Evolutionary conservation across 2,329 filamentous ascomycete genomes (phyloP), one percentile per base, ranked within the genome.

Genomic region (Colletotrichum theobromicola): DNA sequence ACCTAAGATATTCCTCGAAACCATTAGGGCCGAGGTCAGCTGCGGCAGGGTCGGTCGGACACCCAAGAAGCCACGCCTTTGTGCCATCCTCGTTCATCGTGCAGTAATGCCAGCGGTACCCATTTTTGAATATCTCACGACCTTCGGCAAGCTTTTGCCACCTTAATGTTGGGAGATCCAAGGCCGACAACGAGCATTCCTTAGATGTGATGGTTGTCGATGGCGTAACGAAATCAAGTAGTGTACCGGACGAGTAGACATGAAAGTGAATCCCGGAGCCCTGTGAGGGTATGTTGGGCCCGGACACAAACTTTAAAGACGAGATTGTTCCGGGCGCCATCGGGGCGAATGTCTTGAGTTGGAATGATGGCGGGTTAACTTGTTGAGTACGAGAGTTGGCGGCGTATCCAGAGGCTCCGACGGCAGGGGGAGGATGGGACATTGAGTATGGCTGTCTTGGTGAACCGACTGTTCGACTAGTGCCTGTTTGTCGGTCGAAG

Each of bases 91-190:
- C 93, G 81, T 98, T 97, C 85, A 98, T 94, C 4, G 95, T 98
- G 83, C 97, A 98, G 82, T 99, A 99, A 83, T 98, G 96, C 97
- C 97, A 99, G 74, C 96, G 92, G 83, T 97, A 98, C n/a, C 94
- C 95, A 0, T 92, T 88, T 78, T 94, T 94, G 85, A 98, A 99
- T 37, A 99, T 93, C 81, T 99, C 97, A 64, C 95, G 94, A 5
- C 97, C 97, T 80, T 98, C 96, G 2, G 96, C 97, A 21, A 99
- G 88, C 81, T 96, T 97, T 83, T 98, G 95, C 97, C 97, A 99
- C 62, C 96, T 93, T 64, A 98, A 86, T 1, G 94, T 93, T 72
- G 94, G 93, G 13, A 99, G 88, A 79, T 99, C 97, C 30, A 99
- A 87, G 5, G 95, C 94, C 0, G 95, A 98, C 26, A 99, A 84